phyloP scores from a whole-genome alignment of 495 filamentous ascomycete species.

The Daldinia caldariorum region DNA sequence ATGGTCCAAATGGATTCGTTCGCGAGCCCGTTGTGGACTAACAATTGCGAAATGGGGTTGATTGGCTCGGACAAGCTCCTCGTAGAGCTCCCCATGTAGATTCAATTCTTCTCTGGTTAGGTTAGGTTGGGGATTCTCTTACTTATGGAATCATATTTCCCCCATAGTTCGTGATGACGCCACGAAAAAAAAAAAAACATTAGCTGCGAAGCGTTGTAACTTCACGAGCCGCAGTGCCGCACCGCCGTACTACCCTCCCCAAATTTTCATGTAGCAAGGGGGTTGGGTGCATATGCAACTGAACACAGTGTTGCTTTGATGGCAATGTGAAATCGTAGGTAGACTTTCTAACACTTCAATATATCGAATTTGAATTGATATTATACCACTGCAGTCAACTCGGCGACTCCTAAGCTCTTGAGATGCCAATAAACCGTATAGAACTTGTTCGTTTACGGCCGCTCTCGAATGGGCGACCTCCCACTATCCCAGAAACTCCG shows the following conservation, averaged over 20 bases:
- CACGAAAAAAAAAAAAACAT: background rate
- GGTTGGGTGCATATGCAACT: background rate
- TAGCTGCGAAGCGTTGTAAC: background rate
- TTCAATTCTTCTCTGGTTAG: background rate
- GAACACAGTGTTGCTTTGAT: background rate
- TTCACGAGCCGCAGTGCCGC: background rate
- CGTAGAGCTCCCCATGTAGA: conserved; percentile 1
- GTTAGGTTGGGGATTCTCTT: no score
- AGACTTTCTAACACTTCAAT: background rate
- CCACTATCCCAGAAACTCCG: background rate
- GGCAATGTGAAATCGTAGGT: conserved; percentile 5
- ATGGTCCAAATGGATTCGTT: conserved; percentile 17
- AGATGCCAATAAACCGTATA: background rate
- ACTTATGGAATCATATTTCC: conserved; percentile 7
- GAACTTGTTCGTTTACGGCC: background rate
- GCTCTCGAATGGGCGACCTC: background rate
- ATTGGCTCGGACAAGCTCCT: conserved; percentile 20
- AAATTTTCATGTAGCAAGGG: background rate
- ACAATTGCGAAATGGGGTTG: background rate
- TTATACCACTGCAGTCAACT: background rate
- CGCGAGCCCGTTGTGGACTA: conserved; percentile 12
- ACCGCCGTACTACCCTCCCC: background rate
- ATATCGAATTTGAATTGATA: background rate
- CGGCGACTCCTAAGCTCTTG: background rate
- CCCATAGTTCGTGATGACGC: background rate